Evolutionary conservation across 1,284 basidiomycete species (phyloP), one percentile per base, ranked within the genome.

Genomic region (Mycena sp.): DNA sequence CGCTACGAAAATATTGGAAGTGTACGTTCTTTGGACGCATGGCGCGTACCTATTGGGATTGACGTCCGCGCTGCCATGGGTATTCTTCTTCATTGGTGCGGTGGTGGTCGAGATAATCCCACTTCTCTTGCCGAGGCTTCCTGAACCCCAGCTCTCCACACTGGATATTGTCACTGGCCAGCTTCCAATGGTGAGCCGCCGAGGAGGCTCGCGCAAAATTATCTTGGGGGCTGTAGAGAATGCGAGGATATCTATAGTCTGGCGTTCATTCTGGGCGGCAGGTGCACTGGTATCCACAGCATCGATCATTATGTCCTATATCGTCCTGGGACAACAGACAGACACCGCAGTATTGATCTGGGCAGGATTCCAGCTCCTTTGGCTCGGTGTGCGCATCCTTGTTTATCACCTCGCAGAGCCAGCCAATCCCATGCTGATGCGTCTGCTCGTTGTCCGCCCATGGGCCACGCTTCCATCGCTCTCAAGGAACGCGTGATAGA

Each of bases 101-200:
- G 23, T 59, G 17, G 17, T 53, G 28, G 37, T 70, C 2, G 28
- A 70, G 26, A 23, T 41, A 11, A 43, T n/a, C 11, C 55, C 64
- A 30, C 7, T 64, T n/a, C 38, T 54, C 10, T 46, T 44, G 12
- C 38, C 48, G 6, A 35, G 61, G 28, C 51, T n/a, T 26, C 63
- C 53, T 21, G 51, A 61, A 32, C 38, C 40, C 3, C 29, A 37
- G 25, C 44, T 67, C 6, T 50, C 58, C 17, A 17, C 9, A 38
- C 9, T 69, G n/a, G 69, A 71, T 43, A 63, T 70, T 40, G 35
- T 69, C 19, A 58, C 64, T 32, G 70, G 69, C 3, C 56, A 59
- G 17, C 48, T 70, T 16, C 70, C 70, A 4, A 64, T 59, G 23
- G 29, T 58, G 2, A 53, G 46, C 25, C 60, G 54, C 10, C 28